Evolutionary conservation across 148 eudicot genomes (phyloP).

Genomic region (Rhododendron mucronatum): DNA sequence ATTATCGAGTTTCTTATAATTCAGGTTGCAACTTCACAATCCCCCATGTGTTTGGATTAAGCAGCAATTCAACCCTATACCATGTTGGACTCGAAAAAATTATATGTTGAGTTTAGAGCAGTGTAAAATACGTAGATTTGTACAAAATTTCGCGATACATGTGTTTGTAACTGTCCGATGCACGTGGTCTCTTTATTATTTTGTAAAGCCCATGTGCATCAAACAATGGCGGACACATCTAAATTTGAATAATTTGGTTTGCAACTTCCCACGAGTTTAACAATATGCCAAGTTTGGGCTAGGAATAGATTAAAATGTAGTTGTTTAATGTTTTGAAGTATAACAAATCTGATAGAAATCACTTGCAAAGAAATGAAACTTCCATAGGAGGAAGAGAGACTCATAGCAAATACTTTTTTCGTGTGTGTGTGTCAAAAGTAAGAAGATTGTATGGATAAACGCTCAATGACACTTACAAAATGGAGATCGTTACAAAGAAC

Average conservation of each 20-base stretch:
- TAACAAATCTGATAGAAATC: background rate
- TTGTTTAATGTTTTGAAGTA: no score
- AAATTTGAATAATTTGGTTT: background rate
- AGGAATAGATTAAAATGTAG: background rate
- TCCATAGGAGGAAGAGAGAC: background rate
- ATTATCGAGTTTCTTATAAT: background rate
- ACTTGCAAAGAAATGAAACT: background rate
- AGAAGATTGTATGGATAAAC: no score
- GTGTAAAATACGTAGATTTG: background rate
- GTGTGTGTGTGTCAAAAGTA: no score
- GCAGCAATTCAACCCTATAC: background rate
- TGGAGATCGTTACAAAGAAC: no score
- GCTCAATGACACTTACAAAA: no score
- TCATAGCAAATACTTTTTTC: no score
- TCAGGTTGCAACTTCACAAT: background rate
- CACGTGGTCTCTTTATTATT: background rate
- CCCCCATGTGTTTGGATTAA: background rate
- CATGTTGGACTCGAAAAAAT: background rate
- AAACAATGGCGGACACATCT: background rate
- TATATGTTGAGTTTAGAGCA: background rate
- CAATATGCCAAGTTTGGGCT: background rate
- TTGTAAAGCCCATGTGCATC: background rate
- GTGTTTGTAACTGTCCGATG: background rate
- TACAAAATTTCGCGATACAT: no score
- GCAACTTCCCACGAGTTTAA: background rate